Percentiles rank a stretch among this genome's conserved stretches.
Evolutionary conservation across 139 green algal species (phyloP).

Genomic region (Micractinium sp.): DNA sequence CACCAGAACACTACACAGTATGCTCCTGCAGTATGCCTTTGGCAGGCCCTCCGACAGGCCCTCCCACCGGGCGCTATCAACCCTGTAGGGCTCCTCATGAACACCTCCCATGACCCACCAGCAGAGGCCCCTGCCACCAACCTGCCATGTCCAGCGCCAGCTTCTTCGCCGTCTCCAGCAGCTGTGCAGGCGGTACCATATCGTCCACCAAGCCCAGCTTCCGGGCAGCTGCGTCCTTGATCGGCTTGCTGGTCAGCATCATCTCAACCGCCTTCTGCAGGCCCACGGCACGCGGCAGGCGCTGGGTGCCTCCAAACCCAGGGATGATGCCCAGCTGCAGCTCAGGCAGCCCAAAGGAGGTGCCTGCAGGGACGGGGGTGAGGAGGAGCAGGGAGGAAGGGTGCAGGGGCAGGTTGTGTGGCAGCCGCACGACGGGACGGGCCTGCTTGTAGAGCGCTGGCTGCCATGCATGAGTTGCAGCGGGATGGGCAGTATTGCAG

Average conservation of each 20-base stretch:
- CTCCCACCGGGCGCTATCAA: no score
- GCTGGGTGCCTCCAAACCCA: conserved; percentile 98
- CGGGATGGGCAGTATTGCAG: neutral
- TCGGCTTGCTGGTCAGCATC: conserved; percentile 86
- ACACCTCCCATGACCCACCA: no score
- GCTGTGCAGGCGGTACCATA: conserved; percentile 67
- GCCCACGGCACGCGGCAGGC: conserved; percentile 94
- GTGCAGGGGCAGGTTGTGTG: no score
- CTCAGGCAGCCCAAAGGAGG: conserved; percentile 94
- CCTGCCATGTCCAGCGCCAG: conserved; percentile 88
- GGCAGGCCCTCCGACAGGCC: no score
- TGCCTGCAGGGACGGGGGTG: conserved; percentile 48
- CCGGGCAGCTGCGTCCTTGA: conserved; percentile 64
- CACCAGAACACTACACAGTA: no score
- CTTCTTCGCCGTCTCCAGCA: conserved; percentile 67
- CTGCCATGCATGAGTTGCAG: neutral
- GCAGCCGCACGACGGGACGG: neutral
- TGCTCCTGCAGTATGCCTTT: no score
- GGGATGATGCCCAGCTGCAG: conserved; percentile 97
- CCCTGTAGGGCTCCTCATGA: no score
- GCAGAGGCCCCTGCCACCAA: neutral
- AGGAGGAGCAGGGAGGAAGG: neutral
- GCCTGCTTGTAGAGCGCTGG: neutral
- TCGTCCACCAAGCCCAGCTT: conserved; percentile 92
- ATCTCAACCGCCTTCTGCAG: conserved; percentile 92